phyloP scores from a whole-genome alignment of 2,329 filamentous ascomycete species.

The Thielaviopsis populi region DNA sequence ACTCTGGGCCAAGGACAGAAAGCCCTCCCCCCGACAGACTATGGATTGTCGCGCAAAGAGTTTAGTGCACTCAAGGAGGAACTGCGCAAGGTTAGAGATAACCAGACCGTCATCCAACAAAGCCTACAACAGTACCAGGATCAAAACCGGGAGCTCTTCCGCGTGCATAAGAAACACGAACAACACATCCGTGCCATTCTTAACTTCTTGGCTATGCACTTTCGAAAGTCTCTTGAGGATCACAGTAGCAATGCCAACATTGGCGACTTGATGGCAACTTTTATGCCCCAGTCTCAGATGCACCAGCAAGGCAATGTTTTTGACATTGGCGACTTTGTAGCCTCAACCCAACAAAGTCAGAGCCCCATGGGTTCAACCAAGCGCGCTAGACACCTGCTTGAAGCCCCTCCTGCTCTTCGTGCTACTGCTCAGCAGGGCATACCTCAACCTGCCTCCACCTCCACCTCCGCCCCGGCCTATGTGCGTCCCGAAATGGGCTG shows the following conservation, averaged over 20 bases:
- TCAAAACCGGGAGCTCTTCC: slow-evolving; percentile 17
- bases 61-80: slow-evolving; percentile 64
- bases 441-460: slow-evolving; percentile 21
- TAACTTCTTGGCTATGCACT: slow-evolving; percentile 91
- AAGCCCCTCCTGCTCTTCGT: slow-evolving; percentile 29
- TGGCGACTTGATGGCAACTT: slow-evolving; percentile 66
- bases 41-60: slow-evolving; percentile 48
- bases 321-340: slow-evolving; percentile 44
- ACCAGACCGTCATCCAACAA: slow-evolving; percentile 72
- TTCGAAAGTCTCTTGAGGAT: slow-evolving; percentile 81
- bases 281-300: slow-evolving; percentile 45
- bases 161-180: slow-evolving; percentile 61
- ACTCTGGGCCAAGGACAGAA: slow-evolving; percentile 4
- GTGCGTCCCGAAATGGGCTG: slow-evolving; percentile 36
- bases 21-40: slow-evolving; percentile 12
- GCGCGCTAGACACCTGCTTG: slow-evolving; percentile 37
- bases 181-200: slow-evolving; percentile 98
- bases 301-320: slow-evolving; percentile 39
- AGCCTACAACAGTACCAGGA: slow-evolving; percentile 40
- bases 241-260: slow-evolving; percentile 57
- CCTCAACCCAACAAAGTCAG: slow-evolving; percentile 28
- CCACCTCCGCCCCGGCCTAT: slow-evolving; percentile 22
- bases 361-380: slow-evolving; percentile 32
- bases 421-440: slow-evolving; percentile 22
- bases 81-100: slow-evolving; percentile 64